Evolutionary conservation across 2,329 filamentous ascomycete genomes (phyloP), one percentile per base, ranked within the genome.

Genomic region (Aureobasidium leucospermi): DNA sequence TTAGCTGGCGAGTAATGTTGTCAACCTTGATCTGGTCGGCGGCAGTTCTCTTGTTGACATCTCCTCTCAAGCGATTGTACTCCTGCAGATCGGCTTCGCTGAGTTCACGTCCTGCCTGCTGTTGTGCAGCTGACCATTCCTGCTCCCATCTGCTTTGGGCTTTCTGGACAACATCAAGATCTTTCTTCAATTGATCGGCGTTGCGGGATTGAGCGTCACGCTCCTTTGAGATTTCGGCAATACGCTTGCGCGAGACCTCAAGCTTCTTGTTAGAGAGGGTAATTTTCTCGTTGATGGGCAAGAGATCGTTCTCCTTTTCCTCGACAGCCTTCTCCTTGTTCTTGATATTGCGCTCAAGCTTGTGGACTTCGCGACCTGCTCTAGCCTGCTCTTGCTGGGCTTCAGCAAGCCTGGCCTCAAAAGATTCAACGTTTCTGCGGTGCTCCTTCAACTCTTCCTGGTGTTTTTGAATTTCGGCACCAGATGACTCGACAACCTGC

Each of bases 371-470:
- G 63, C 87, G 86, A 39, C 83, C 84, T 32, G 89, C 86, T 60
- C 87, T 83, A 3, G 86, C 82, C 67, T 97, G 90, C n/a, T 93
- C 88, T 66, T 85, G 87, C 65, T 89, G 88, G 15, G 93, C 91
- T 31, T 86, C 83, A 57, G 96, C 90, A 4, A 97, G 83, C 61
- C 83, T 85, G 64, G 82, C 83, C 67, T 96, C 88, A 65, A 89
- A 96, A 59, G 89, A 85, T 68, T 95, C 89, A 19, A 96, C 87
- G 38, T 90, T 91, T 49, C 94, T 89, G 56, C 89, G 86, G 70
- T 91, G 89, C 72, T 97, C 93, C 71, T 96, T 96, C 19, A 99
- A 79, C 66, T 97, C 92, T 69, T 96, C 90, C 68, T 97, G 92
- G 67, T 96, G 91, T 66, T 89, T 90, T 67, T 93, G 87, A 60